These are phyloP conservation scores for Diaporthe longicolla DNA, from an alignment of 2,329 filamentous ascomycete species.

Conservation along the genomic window DNA sequence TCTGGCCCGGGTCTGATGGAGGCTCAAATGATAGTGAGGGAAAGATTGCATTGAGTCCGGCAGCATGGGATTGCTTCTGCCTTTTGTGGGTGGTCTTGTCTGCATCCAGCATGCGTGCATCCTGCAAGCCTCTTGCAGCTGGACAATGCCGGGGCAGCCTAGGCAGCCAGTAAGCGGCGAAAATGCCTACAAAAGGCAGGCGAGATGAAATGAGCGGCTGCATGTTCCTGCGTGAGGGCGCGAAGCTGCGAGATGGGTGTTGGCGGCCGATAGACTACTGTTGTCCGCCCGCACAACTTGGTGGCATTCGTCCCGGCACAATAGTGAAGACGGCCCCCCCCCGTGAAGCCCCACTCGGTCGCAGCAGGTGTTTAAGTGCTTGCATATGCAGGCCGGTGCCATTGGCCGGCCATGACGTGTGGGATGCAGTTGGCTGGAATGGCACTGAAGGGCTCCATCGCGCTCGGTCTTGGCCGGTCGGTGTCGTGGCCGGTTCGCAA, in stretches of 20 bases:
- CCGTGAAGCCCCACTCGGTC: slow-evolving; percentile 28
- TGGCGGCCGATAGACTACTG: slow-evolving; percentile 28
- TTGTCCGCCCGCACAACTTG: slow-evolving; percentile 1
- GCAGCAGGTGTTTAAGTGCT: slow-evolving; percentile 42
- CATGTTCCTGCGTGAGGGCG: slow-evolving; percentile 41
- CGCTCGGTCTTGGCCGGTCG: not conserved
- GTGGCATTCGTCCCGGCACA: not conserved
- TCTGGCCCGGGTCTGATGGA: not conserved
- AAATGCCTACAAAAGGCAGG: slow-evolving; percentile 35
- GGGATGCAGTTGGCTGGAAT: slow-evolving; percentile 36
- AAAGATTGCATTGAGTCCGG: not conserved
- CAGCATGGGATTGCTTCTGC: slow-evolving; percentile 1
- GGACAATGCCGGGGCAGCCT: not conserved
- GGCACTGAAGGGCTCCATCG: slow-evolving; percentile 13
- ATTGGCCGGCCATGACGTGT: slow-evolving; percentile 41
- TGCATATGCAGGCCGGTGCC: slow-evolving; percentile 39
- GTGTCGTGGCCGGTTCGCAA: not conserved
- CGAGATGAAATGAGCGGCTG: slow-evolving; percentile 39
- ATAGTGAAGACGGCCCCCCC: not conserved
- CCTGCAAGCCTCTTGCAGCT: slow-evolving; percentile 32
- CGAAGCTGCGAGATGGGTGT: slow-evolving; percentile 14
- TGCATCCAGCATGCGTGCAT: slow-evolving; percentile 11
- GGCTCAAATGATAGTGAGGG: not conserved
- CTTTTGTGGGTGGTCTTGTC: not conserved
- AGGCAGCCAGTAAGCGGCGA: slow-evolving; percentile 19